Conservation (phyloP, 208 protist genomes). For the Acanthamoeba lenticulata region DNA sequence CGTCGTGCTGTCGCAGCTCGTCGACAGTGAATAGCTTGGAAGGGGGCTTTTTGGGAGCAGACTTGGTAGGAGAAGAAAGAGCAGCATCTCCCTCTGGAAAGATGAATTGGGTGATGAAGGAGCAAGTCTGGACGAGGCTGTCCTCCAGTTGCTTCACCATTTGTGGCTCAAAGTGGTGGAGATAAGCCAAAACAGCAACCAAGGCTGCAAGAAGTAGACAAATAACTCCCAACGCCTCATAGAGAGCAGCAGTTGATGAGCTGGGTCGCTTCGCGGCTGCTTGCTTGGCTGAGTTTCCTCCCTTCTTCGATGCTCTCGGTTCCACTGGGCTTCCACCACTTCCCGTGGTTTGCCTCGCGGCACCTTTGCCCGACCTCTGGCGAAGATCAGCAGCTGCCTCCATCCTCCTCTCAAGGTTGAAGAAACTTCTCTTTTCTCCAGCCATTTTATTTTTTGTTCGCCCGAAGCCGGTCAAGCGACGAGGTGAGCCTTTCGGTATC, state of each 20-base stretch:
- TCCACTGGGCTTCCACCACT: background rate
- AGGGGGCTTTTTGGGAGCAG: background rate
- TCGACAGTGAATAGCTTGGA: slow-evolving; percentile 41
- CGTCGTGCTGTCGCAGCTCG: slow-evolving; percentile 27
- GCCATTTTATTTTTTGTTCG: background rate
- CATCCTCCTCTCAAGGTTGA: background rate
- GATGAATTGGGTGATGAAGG: background rate
- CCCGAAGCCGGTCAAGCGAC: background rate
- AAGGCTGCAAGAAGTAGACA: background rate
- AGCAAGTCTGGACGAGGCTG: background rate
- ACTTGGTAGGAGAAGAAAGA: background rate
- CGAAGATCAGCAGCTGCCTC: background rate
- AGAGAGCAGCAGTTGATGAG: background rate
- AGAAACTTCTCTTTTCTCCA: background rate
- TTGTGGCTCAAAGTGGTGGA: background rate
- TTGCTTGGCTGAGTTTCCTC: background rate
- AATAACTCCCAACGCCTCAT: background rate
- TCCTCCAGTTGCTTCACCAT: background rate
- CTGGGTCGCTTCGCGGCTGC: background rate
- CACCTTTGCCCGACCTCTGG: background rate
- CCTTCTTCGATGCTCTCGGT: background rate
- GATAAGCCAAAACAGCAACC: background rate
- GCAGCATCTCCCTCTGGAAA: background rate
- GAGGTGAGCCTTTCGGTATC: background rate
- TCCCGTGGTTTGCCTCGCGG: background rate